These are phyloP conservation scores for Exobasidium rhododendri DNA, from an alignment of 1,284 basidiomycete genomes.

Conservation along the genomic window DNA sequence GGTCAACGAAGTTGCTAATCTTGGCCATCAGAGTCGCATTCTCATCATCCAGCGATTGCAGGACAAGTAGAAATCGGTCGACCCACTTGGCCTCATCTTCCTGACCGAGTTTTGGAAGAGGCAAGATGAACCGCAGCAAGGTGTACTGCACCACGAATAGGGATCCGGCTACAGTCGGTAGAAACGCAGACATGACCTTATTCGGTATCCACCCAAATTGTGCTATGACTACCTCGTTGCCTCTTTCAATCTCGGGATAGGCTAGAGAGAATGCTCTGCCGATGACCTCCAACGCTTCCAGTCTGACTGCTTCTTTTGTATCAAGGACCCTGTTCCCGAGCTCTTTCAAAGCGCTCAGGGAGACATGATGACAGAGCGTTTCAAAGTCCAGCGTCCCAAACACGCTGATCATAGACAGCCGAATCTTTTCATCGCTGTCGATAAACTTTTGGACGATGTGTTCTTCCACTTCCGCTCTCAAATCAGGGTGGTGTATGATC, in stretches of 20 bases:
- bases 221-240: conserved; percentile 67
- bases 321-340: conserved; percentile 76
- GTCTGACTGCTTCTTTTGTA: conserved; percentile 80
- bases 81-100: conserved; percentile 75
- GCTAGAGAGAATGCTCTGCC: conserved; percentile 78
- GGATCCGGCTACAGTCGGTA: conserved; percentile 14
- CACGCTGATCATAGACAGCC: conserved; percentile 76
- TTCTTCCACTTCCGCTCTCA: conserved; percentile 59
- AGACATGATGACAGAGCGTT: conserved; percentile 77
- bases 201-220: conserved; percentile 95
- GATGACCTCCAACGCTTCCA: conserved; percentile 73
- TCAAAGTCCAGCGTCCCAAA: conserved; percentile 78
- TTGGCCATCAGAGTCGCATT: conserved; percentile 60
- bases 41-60: conserved; percentile 65
- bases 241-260: conserved; percentile 85
- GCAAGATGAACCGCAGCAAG: conserved; percentile 73
- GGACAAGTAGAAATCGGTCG: conserved; percentile 72
- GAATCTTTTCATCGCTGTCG: conserved; percentile 88
- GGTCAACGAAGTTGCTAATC: conserved; percentile 58
- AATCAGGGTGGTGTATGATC: conserved; percentile 67
- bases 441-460: conserved; percentile 35
- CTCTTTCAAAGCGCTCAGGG: conserved; percentile 63
- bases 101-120: conserved; percentile 67
- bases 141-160: conserved; percentile 46
- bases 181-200: conserved; percentile 62